A percentile compares a stretch with the other conserved stretches of the same genome.
Conservation (phyloP, 805 yeast genomes). For the Candida chilensis region DNA sequence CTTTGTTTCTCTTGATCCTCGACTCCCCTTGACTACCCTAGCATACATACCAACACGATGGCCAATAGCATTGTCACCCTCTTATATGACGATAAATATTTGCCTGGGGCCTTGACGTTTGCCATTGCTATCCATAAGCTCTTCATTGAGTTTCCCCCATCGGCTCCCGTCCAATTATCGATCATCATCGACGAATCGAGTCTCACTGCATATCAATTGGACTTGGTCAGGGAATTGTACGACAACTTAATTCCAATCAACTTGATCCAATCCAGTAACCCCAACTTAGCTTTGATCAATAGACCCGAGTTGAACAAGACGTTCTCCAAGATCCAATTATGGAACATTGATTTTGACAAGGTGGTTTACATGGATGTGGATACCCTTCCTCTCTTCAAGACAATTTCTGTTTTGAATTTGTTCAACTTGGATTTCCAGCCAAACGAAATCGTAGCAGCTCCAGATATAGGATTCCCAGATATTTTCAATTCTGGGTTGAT, state of each 20-base stretch:
- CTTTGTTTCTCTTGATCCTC: background rate
- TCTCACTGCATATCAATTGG: constrained; percentile 16
- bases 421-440: constrained; percentile 16
- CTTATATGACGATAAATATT: background rate
- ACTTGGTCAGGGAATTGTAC: constrained; percentile 12
- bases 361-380: constrained; percentile 61
- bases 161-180: constrained; percentile 5
- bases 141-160: constrained; percentile 1
- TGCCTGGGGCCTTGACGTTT: constrained; percentile 1
- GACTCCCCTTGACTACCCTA: background rate
- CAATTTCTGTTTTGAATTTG: constrained; percentile 16
- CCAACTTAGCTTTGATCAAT: constrained; percentile 20
- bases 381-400: constrained; percentile 37
- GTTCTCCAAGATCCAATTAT: constrained; percentile 38
- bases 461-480: constrained; percentile 92
- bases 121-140: constrained; percentile 7
- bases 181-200: constrained; percentile 19
- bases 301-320: constrained; percentile 47
- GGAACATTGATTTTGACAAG: constrained; percentile 32
- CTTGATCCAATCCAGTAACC: constrained; percentile 1
- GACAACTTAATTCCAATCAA: constrained; percentile 8
- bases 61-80: background rate
- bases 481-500: constrained; percentile 78
- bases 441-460: constrained; percentile 29
- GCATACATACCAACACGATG: background rate